These are phyloP conservation scores for Solanum chacoense DNA, from an alignment of 305 asterid genomes.

Conservation along the genomic window DNA sequence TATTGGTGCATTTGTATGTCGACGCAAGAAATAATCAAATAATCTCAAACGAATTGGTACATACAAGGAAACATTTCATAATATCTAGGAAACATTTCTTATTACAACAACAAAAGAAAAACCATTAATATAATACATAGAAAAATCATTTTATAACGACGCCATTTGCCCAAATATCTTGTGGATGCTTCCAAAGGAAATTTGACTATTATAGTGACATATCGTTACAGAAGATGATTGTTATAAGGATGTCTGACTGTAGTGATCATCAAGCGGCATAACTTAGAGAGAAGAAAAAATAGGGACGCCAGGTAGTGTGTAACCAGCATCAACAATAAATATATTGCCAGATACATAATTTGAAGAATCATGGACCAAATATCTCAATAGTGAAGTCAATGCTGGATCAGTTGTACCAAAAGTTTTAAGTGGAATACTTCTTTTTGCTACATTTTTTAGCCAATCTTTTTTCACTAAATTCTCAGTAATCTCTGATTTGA, in stretches of 20 bases:
- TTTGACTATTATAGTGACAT: neutral
- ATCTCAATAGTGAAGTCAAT: slow-evolving; percentile 28
- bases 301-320: slow-evolving; percentile 20
- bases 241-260: neutral
- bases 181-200: neutral
- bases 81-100: too few relatives aligned
- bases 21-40: too few relatives aligned
- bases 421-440: slow-evolving; percentile 9
- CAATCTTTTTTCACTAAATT: slow-evolving; percentile 16
- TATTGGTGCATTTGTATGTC: too few relatives aligned
- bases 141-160: neutral
- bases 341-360: slow-evolving; percentile 29
- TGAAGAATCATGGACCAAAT: slow-evolving; percentile 37
- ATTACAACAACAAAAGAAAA: neutral
- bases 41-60: too few relatives aligned
- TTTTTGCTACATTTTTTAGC: slow-evolving; percentile 14
- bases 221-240: neutral
- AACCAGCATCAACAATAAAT: slow-evolving; percentile 25
- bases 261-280: neutral
- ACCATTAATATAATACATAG: neutral
- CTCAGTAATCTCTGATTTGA: slow-evolving; percentile 42
- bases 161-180: neutral
- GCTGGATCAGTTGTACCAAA: slow-evolving; percentile 31
- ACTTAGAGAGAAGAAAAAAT: slow-evolving; percentile 23
- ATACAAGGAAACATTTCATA: neutral